Conservation (phyloP, 768 basidiomycete genomes). For the Naematelia encephala region DNA sequence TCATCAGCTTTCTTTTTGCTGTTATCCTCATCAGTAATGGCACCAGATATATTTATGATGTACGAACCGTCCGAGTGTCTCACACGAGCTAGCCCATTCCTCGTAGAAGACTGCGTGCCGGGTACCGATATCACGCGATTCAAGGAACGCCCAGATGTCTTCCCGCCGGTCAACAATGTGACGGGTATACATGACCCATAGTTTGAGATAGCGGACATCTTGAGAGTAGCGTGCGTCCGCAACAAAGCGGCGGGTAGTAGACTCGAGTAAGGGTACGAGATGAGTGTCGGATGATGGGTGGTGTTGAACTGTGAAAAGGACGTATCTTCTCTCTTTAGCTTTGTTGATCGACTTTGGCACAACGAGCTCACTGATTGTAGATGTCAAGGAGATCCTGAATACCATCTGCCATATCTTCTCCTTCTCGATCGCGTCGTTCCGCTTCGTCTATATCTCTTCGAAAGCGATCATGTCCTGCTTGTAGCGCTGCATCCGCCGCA, state of each 20-base stretch:
- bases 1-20: conserved; percentile 76
- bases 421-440: conserved; percentile 50
- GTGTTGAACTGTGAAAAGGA: conserved; percentile 81
- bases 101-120: conserved; percentile 79
- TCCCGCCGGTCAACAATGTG: conserved; percentile 65
- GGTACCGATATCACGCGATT: conserved; percentile 84
- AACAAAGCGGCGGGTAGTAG: conserved; percentile 75
- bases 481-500: conserved; percentile 61
- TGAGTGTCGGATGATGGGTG: conserved; percentile 75
- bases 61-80: conserved; percentile 71
- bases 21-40: not conserved
- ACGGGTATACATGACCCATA: conserved; percentile 85
- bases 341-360: conserved; percentile 1
- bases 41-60: too few species aligned
- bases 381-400: conserved; percentile 76
- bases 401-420: conserved; percentile 59
- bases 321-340: conserved; percentile 52
- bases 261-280: conserved; percentile 74
- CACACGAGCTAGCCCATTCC: conserved; percentile 79
- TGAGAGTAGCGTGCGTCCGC: conserved; percentile 72
- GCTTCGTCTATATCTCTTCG: conserved; percentile 50
- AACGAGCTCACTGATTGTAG: conserved; percentile 62
- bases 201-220: conserved; percentile 83
- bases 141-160: conserved; percentile 78
- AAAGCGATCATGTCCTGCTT: conserved; percentile 51